These are phyloP conservation scores for Viridothelium virens DNA, from an alignment of 495 filamentous ascomycete species.

Conservation along the genomic window DNA sequence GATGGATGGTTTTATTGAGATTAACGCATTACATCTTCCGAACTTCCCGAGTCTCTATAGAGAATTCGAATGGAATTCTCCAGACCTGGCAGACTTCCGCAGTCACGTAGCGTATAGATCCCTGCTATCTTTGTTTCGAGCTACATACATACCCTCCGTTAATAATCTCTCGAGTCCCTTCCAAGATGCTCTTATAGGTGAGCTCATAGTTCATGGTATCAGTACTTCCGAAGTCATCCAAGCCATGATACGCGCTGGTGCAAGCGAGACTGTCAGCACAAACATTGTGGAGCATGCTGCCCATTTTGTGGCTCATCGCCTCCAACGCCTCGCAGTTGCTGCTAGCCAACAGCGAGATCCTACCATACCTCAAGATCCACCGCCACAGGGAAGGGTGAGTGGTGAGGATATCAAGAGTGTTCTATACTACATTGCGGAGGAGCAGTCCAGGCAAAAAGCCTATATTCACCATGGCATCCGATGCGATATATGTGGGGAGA, in stretches of 20 bases:
- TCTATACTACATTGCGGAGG: slow-evolving; percentile 45
- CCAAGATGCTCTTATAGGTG: background rate
- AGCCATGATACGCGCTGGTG: background rate
- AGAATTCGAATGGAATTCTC: slow-evolving; percentile 2
- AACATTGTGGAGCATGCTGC: background rate
- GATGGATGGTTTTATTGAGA: background rate
- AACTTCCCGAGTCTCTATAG: background rate
- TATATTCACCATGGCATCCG: slow-evolving; percentile 91
- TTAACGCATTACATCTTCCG: background rate
- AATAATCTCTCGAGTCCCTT: background rate
- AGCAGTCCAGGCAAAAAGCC: slow-evolving; percentile 71
- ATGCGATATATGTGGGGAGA: slow-evolving; percentile 77
- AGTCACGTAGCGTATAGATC: background rate
- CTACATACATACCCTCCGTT: background rate
- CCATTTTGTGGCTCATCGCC: background rate
- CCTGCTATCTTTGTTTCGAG: background rate
- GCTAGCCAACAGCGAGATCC: slow-evolving; percentile 28
- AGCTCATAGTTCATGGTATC: background rate
- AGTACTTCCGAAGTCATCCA: background rate
- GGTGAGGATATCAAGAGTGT: slow-evolving; percentile 23
- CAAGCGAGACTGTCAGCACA: background rate
- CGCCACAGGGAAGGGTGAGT: slow-evolving; percentile 33
- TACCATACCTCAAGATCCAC: slow-evolving; percentile 50
- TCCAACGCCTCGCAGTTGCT: background rate
- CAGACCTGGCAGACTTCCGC: background rate